Evolutionary conservation across 371 early-diverging fungal species (phyloP).

Genomic region (Mucor mucedo): DNA sequence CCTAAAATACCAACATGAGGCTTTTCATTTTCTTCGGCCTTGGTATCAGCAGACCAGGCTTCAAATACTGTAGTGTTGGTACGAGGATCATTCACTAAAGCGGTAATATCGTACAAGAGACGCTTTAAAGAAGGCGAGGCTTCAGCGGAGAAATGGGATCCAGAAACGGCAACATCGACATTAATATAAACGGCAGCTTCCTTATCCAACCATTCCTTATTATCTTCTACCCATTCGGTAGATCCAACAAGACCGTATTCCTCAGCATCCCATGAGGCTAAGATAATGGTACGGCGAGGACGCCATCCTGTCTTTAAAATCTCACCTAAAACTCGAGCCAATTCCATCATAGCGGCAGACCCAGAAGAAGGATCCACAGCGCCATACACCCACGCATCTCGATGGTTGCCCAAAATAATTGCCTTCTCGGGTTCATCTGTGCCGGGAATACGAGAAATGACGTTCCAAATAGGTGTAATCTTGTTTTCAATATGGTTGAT

Average conservation of each 20-base stretch:
- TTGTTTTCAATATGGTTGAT: constrained; percentile 61
- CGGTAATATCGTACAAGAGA: constrained; percentile 58
- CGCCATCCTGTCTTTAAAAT: constrained; percentile 66
- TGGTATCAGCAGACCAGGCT: constrained; percentile 39
- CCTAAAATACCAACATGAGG: constrained; percentile 46
- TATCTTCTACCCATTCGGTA: constrained; percentile 77
- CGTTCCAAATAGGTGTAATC: constrained; percentile 72
- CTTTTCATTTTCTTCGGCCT: constrained; percentile 9
- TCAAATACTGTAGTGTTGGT: constrained; percentile 57
- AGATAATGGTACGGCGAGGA: constrained; percentile 65
- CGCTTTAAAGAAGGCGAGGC: constrained; percentile 60
- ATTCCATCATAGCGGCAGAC: constrained; percentile 64
- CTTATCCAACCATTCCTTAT: constrained; percentile 58
- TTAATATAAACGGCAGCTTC: constrained; percentile 67
- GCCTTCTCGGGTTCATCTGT: constrained; percentile 60
- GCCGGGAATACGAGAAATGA: constrained; percentile 68
- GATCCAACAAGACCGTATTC: constrained; percentile 72
- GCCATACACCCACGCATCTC: constrained; percentile 78
- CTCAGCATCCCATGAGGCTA: constrained; percentile 77
- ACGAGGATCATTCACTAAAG: constrained; percentile 51
- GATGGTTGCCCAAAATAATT: constrained; percentile 59
- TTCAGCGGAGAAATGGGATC: constrained; percentile 49
- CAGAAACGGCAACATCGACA: constrained; percentile 59
- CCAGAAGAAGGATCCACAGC: constrained; percentile 75
- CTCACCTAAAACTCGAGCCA: constrained; percentile 59